Evolutionary conservation across 495 filamentous ascomycete genomes (phyloP).

Genomic region (Hamigera avellanea): DNA sequence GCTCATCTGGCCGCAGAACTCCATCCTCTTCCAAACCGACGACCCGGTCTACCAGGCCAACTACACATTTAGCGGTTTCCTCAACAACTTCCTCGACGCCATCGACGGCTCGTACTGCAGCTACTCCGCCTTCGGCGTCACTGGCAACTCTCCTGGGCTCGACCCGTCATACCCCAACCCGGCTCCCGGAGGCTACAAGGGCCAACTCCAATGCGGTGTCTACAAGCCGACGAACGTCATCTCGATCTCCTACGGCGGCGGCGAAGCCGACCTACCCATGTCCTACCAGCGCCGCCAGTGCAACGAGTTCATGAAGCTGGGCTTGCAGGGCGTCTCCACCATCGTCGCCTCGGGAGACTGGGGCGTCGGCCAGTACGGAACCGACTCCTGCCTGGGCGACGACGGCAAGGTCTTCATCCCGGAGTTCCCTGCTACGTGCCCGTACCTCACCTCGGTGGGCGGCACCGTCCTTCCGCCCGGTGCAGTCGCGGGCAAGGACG

Average conservation of each 20-base stretch:
- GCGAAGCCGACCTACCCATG: conserved; percentile 39
- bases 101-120: conserved; percentile 51
- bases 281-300: conserved; percentile 45
- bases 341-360: conserved; percentile 50
- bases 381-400: conserved; percentile 25
- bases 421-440: conserved; percentile 39
- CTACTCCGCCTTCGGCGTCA: conserved; percentile 30
- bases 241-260: conserved; percentile 44
- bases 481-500: conserved; percentile 21
- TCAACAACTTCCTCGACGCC: conserved; percentile 45
- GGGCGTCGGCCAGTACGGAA: conserved; percentile 36
- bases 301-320: conserved; percentile 54
- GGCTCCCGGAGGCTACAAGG: conserved; percentile 41
- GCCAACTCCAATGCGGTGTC: conserved; percentile 48
- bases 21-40: conserved; percentile 47
- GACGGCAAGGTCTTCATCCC: conserved; percentile 35
- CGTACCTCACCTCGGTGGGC: conserved; percentile 40
- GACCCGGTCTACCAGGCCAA: conserved; percentile 38
- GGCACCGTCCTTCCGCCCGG: conserved; percentile 30
- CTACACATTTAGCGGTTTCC: conserved; percentile 22
- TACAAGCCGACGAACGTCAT: conserved; percentile 49
- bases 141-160: conserved; percentile 25
- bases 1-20: conserved; percentile 46
- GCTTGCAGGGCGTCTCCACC: conserved; percentile 48
- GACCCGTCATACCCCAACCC: conserved; percentile 48